A percentile compares a stretch with the other conserved stretches of the same genome.
Conservation (phyloP, 169 alveolate genomes). For the Neospora caninum region DNA sequence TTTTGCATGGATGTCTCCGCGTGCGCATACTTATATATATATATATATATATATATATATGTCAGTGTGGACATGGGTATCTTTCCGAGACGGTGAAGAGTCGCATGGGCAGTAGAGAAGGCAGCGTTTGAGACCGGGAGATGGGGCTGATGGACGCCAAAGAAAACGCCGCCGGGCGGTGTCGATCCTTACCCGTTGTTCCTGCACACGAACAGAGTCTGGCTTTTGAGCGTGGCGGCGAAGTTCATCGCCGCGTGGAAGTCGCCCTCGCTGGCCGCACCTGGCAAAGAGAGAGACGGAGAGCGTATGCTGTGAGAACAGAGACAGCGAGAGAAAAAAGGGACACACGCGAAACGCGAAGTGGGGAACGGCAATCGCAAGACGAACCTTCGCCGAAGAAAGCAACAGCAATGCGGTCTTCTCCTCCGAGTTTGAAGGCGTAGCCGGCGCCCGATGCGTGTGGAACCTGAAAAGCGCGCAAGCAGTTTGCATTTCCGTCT, state of each 20-base stretch:
- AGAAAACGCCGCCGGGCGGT: too few species aligned
- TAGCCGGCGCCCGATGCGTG: constrained; percentile 97
- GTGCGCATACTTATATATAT: background rate
- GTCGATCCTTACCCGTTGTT: constrained; percentile 79
- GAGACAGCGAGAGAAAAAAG: background rate
- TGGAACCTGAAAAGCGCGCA: constrained; percentile 86
- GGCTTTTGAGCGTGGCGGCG: constrained; percentile 91
- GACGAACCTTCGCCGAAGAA: constrained; percentile 93
- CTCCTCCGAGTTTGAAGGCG: constrained; percentile 86
- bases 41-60: background rate
- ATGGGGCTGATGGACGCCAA: too few species aligned
- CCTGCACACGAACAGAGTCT: constrained; percentile 94
- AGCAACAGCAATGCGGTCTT: constrained; percentile 88
- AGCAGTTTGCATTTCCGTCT: background rate
- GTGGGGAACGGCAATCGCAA: background rate
- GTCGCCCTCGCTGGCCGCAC: constrained; percentile 98
- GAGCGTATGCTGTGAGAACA: background rate
- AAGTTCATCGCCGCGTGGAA: constrained; percentile 95
- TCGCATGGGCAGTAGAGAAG: too few species aligned
- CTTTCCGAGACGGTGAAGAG: too few species aligned
- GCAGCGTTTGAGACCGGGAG: too few species aligned
- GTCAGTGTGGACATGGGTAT: too few species aligned
- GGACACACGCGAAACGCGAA: background rate
- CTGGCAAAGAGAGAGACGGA: background rate
- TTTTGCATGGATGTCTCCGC: too few species aligned